These are phyloP conservation scores for Candida morakotiae DNA, from an alignment of 805 yeast genomes.

Conservation along the genomic window DNA sequence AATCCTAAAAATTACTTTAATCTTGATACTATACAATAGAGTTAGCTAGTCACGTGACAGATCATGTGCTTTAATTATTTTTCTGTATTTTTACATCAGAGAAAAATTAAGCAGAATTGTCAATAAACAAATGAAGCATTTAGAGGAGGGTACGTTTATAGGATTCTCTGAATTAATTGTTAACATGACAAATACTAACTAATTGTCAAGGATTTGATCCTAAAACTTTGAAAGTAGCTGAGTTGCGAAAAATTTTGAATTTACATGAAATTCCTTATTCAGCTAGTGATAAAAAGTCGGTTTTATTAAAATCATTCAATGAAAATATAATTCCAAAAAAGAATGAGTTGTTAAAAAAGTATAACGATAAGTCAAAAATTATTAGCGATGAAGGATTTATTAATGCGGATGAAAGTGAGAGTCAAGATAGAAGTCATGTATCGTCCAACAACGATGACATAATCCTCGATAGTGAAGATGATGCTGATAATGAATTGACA, in stretches of 20 bases:
- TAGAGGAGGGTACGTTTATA: constrained; percentile 7
- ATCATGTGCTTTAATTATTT: too few species aligned
- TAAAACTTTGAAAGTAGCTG: constrained; percentile 57
- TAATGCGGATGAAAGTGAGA: constrained; percentile 4
- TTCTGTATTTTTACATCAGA: too few species aligned
- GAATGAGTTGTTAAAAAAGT: constrained; percentile 31
- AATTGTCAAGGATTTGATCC: constrained; percentile 50
- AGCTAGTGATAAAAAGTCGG: constrained; percentile 63
- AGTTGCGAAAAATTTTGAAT: constrained; percentile 61
- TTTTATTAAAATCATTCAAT: constrained; percentile 59
- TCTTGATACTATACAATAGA: too few species aligned
- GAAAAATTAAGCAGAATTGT: too few species aligned
- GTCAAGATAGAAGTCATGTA: not conserved
- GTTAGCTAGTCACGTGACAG: too few species aligned
- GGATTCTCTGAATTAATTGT: not conserved
- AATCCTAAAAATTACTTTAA: too few species aligned
- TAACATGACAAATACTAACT: constrained; percentile 7
- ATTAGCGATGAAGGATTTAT: constrained; percentile 20
- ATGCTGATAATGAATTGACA: constrained; percentile 1
- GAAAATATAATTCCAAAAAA: constrained; percentile 49
- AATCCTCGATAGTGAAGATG: constrained; percentile 4
- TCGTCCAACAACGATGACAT: not conserved
- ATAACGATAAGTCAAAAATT: constrained; percentile 12
- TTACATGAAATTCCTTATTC: constrained; percentile 61
- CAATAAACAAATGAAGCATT: constrained; percentile 6